phyloP scores from a whole-genome alignment of 2,329 filamentous ascomycete genomes.

The Colletotrichum eleusines region DNA sequence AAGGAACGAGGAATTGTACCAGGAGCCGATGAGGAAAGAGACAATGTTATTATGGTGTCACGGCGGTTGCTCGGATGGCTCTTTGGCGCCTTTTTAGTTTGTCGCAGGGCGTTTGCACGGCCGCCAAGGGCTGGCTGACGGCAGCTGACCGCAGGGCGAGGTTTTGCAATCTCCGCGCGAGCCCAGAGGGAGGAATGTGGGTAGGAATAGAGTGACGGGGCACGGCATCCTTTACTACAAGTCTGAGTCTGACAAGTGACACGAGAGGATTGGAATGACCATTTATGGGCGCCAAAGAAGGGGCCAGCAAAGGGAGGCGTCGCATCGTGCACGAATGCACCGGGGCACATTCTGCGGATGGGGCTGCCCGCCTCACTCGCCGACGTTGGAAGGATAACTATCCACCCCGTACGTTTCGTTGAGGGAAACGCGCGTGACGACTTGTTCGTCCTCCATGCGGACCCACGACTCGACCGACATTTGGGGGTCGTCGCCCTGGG shows the following conservation, averaged over 20 bases:
- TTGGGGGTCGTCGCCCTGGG: constrained; percentile 51
- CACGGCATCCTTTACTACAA: constrained; percentile 25
- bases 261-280: constrained; percentile 8
- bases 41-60: constrained; percentile 39
- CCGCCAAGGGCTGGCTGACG: constrained; percentile 39
- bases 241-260: constrained; percentile 18
- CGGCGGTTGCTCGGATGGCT: constrained; percentile 11
- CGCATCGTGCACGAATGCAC: constrained; percentile 2
- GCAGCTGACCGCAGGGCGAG: constrained; percentile 40
- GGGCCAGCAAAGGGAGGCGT: constrained; percentile 1
- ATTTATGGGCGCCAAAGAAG: constrained; percentile 4
- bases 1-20: constrained; percentile 8
- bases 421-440: constrained; percentile 65
- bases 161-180: constrained; percentile 31
- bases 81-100: constrained; percentile 33
- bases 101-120: constrained; percentile 35
- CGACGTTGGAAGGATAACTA: constrained; percentile 56
- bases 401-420: constrained; percentile 72
- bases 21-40: constrained; percentile 21
- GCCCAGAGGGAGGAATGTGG: constrained; percentile 26
- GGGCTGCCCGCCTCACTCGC: constrained; percentile 16
- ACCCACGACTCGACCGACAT: constrained; percentile 70
- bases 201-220: constrained; percentile 33
- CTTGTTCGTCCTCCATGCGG: constrained; percentile 66
- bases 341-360: background rate